Percentiles rank a stretch among this genome's conserved stretches.
phyloP scores from a whole-genome alignment of 2,329 filamentous ascomycete genomes.

The Xylaria sp. region DNA sequence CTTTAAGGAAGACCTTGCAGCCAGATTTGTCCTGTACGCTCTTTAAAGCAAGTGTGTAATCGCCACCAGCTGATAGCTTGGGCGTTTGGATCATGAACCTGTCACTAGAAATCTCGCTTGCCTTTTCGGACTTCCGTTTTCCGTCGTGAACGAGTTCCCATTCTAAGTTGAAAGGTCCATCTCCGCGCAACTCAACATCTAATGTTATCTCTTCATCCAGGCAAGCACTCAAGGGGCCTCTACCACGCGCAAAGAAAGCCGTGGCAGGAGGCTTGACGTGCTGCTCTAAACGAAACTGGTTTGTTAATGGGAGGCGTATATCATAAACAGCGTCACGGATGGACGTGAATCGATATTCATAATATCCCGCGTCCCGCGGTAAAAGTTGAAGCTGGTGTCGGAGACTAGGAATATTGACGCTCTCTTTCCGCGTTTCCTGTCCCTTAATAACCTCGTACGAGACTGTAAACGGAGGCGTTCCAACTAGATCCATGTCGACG shows the following conservation, averaged over 20 bases:
- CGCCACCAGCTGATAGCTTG: slow-evolving; percentile 77
- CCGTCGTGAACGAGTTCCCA: slow-evolving; percentile 93
- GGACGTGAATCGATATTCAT: slow-evolving; percentile 82
- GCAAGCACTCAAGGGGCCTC: slow-evolving; percentile 69
- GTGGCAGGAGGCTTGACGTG: slow-evolving; percentile 92
- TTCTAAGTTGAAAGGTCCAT: slow-evolving; percentile 86
- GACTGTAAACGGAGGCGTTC: slow-evolving; percentile 89
- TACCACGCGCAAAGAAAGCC: slow-evolving; percentile 68
- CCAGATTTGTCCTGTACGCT: slow-evolving; percentile 85
- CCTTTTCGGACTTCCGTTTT: slow-evolving; percentile 73
- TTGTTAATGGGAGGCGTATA: slow-evolving; percentile 46
- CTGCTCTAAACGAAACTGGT: slow-evolving; percentile 69
- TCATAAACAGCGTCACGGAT: slow-evolving; percentile 85
- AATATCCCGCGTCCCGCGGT: slow-evolving; percentile 80
- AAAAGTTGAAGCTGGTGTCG: slow-evolving; percentile 85
- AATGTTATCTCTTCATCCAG: slow-evolving; percentile 81
- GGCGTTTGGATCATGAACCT: slow-evolving; percentile 77
- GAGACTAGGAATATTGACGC: slow-evolving; percentile 68
- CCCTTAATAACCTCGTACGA: slow-evolving; percentile 74
- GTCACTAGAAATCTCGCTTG: slow-evolving; percentile 66
- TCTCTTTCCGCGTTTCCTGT: slow-evolving; percentile 60
- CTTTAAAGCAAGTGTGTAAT: slow-evolving; percentile 85
- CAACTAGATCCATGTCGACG: slow-evolving; percentile 87
- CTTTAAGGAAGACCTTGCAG: slow-evolving; percentile 85
- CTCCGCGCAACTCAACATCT: slow-evolving; percentile 76